Base-by-base conservation (phyloP, 1,284 basidiomycete species). In the Mrakiaceae sp. region DNA sequence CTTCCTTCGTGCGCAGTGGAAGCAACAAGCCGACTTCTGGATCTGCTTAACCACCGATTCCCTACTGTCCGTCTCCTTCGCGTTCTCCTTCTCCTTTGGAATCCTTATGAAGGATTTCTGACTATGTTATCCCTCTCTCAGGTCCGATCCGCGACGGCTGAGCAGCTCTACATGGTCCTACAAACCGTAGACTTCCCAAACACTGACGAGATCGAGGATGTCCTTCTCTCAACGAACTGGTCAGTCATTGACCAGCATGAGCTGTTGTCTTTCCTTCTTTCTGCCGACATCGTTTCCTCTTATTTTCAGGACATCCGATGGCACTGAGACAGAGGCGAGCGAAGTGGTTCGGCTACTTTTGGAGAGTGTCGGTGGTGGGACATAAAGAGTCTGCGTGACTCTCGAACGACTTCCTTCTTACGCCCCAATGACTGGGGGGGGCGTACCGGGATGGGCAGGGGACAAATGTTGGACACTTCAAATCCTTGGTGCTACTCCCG, bases 181-280 rank as follows among this genome's bases (percentile, higher is more conserved):
- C 87, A 89, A 70, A 82, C 82, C 66, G 80, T 80, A 58, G 87
- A 88, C 66, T 72, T 88, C 6, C 82, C 81, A 0, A 85, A 87
- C 10, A 83, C 82, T 3, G 84, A 85, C 12, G 85, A 84, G 63
- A 80, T 84, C 1, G 90, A 93, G 72, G 82, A 86, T n/a, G 72
- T 88, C 5, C 75, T 95, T 48, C 75, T 92, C 11, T 87, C 90
- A 72, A 91, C 89, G 10, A 83, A 84, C 72, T 96, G 92, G 91
- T 90, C 27, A 48, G 56, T 50, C 55, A 9, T 27, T 14, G 10
- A 8, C 9, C 56, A 5, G n/a, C 48, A 10, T 49, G 9, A 10
- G 9, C n/a, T 49, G 10, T 49, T 49, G 9, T 49, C 9, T 49
- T 49, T 49, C 48, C n/a, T 49, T 49, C 3, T 58, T 40, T 11